Evolutionary conservation across 2,329 filamentous ascomycete species (phyloP).

Genomic region (Beauveria sp.): DNA sequence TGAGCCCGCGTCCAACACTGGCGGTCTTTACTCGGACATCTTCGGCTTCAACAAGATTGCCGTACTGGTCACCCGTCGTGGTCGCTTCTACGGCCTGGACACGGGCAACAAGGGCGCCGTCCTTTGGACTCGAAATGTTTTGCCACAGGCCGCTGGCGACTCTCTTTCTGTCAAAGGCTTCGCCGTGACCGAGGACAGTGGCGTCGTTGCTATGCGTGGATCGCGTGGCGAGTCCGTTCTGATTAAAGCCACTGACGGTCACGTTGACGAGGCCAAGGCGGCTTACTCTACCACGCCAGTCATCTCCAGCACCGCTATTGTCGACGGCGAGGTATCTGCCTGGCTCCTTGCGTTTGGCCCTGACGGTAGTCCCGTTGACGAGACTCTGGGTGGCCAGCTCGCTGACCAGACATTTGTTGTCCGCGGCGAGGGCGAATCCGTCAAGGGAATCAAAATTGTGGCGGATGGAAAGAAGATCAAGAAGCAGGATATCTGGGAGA

Average conservation of each 20-base stretch:
- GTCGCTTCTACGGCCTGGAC: conserved; percentile 73
- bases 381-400: conserved; percentile 36
- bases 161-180: conserved; percentile 63
- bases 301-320: conserved; percentile 36
- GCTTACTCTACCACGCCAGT: conserved; percentile 22
- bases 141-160: conserved; percentile 45
- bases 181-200: conserved; percentile 48
- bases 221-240: conserved; percentile 54
- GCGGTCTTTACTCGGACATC: conserved; percentile 54
- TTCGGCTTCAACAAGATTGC: conserved; percentile 88
- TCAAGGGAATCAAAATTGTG: conserved; percentile 49
- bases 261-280: conserved; percentile 36
- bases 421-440: conserved; percentile 36
- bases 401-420: conserved; percentile 49
- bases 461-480: conserved; percentile 31
- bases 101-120: conserved; percentile 65
- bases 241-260: conserved; percentile 46
- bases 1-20: conserved; percentile 33
- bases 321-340: conserved; percentile 44
- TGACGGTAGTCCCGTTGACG: conserved; percentile 38
- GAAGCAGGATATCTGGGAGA: conserved; percentile 60
- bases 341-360: conserved; percentile 47
- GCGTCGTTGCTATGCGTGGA: conserved; percentile 50
- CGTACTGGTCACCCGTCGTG: conserved; percentile 70
- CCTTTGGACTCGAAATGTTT: conserved; percentile 64